Base-by-base conservation (phyloP, 352 stramenopile genomes). In the Globisporangium heterothallicum region DNA sequence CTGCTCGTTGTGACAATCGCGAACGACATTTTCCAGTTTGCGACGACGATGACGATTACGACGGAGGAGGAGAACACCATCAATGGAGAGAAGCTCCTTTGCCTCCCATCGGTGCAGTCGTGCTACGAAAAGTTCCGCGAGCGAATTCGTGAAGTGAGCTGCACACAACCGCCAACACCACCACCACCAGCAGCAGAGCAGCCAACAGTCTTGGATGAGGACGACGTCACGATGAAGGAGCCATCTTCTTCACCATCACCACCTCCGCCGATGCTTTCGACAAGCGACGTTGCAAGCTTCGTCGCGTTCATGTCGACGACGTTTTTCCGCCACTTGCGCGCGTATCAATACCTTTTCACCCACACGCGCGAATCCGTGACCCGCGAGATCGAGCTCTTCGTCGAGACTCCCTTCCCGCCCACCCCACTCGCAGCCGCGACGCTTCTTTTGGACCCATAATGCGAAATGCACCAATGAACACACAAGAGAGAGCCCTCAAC, bases 281-380 rank as follows among this genome's bases (percentile, higher is more conserved):
- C 59, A 6, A 32, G 18, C 45, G 68, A 92, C 32, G 76, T 88
- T 24, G 57, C 65, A 26, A 65, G 48, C 10, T 74, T 90, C 52
- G 78, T 90, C n/a, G 34, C 50, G 40, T 92, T 86, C 63, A 72
- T 92, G 58, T 73, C 68, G 16, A 65, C 69, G 6, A 88, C 81
- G 10, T 85, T 90, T 59, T 87, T 87, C 56, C 65, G 68, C 14
- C 74, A 90, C 53, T 63, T 89, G 29, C 49, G 50, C 12, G 71
- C 77, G 24, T 88, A 86, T 48, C 81, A 92, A 42, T 60, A 57
- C n/a, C 69, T 75, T 10, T 88, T 84, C 50, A 32, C 40, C 47
- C 61, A 43, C 50, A 57, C 43, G 43, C 62, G 49, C 45, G 55
- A 61, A 35, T 52, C 59, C 25, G 43, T 84, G 42, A 60, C 68